Evolutionary conservation across 257 asterid species (phyloP).

Genomic region (Solanum virginianum): DNA sequence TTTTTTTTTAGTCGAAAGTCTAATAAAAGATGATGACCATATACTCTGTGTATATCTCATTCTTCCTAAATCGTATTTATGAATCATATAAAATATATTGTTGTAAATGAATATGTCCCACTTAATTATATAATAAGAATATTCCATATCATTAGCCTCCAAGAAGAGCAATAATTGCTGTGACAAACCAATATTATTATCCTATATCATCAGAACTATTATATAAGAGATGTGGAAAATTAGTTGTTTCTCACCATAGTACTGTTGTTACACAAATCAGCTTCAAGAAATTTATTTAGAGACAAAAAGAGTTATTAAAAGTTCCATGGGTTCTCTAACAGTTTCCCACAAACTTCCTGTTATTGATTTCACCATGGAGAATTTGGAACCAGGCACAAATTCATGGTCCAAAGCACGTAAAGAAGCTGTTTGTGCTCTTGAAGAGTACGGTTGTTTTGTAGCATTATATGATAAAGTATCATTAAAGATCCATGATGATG

Average conservation of each 20-base stretch:
- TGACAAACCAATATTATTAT: background rate
- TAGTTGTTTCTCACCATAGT: background rate
- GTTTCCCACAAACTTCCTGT: slow-evolving; percentile 27
- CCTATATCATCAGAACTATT: background rate
- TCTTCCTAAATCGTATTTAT: no score
- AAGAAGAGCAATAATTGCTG: background rate
- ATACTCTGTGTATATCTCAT: background rate
- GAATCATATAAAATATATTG: no score
- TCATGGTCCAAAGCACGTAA: slow-evolving; percentile 31
- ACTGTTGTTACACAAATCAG: background rate
- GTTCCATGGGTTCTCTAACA: background rate
- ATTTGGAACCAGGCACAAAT: slow-evolving; percentile 27
- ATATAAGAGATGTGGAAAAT: background rate
- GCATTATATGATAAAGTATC: slow-evolving; percentile 35
- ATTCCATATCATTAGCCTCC: background rate
- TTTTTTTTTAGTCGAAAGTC: background rate
- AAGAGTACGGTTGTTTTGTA: slow-evolving; percentile 64
- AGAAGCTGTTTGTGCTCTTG: slow-evolving; percentile 34
- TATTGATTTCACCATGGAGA: slow-evolving; percentile 31
- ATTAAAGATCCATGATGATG: slow-evolving; percentile 17
- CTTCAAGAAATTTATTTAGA: background rate
- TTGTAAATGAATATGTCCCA: no score
- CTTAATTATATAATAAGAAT: no score
- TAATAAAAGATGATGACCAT: background rate
- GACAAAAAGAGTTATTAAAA: background rate